Conservation (phyloP, 2,329 filamentous ascomycete species). For the Arthrobotrys musiformis region DNA sequence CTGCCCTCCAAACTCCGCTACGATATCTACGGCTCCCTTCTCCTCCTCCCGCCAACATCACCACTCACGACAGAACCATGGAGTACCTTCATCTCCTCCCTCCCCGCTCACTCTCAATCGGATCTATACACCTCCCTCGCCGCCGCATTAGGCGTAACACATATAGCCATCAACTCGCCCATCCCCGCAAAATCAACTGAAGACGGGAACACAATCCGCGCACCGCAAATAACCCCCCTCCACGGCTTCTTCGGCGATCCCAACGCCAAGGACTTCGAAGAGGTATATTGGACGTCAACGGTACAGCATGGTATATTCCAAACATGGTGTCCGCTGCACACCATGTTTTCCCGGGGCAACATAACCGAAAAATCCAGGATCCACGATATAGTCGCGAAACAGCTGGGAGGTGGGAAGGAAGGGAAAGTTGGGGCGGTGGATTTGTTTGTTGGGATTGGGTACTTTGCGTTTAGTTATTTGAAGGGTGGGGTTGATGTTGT, state of each 20-base stretch:
- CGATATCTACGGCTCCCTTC: conserved; percentile 69
- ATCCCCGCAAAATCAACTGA: conserved; percentile 64
- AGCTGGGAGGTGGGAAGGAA: conserved; percentile 57
- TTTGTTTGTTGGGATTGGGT: conserved; percentile 91
- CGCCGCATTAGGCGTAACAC: conserved; percentile 65
- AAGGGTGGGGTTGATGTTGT: conserved; percentile 75
- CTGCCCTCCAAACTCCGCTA: conserved; percentile 63
- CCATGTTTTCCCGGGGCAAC: conserved; percentile 95
- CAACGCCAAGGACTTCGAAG: conserved; percentile 69
- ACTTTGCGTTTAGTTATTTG: conserved; percentile 88
- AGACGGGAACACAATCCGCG: conserved; percentile 76
- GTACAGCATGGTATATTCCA: conserved; percentile 83
- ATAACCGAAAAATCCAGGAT: conserved; percentile 86
- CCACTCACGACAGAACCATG: conserved; percentile 63
- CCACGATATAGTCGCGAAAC: conserved; percentile 65
- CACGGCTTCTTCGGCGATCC: conserved; percentile 77
- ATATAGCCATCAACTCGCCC: conserved; percentile 71
- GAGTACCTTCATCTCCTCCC: conserved; percentile 60
- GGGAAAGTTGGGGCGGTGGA: conserved; percentile 69
- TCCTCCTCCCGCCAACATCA: conserved; percentile 68
- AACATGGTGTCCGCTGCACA: conserved; percentile 87
- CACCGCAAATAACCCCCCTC: conserved; percentile 77
- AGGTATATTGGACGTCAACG: conserved; percentile 81
- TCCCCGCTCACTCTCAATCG: conserved; percentile 59
- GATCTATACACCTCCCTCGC: conserved; percentile 64